Percentiles rank a stretch among this genome's conserved stretches.
Evolutionary conservation across 2,329 filamentous ascomycete genomes (phyloP).

Genomic region (Penicillium janthinellum): DNA sequence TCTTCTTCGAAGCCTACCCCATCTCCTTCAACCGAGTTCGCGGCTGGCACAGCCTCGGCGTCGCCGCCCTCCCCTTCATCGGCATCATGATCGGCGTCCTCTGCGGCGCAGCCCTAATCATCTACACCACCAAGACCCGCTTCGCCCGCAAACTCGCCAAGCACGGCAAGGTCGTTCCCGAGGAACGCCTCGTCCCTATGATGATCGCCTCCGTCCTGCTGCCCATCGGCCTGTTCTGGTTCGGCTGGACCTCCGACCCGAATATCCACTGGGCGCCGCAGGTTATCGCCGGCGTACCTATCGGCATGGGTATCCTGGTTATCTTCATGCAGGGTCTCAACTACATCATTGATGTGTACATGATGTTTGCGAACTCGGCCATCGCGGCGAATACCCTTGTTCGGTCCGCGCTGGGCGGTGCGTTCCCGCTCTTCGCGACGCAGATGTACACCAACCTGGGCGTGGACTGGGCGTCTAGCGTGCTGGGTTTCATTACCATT

Average conservation of each 20-base stretch:
- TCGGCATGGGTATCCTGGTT: slow-evolving; percentile 48
- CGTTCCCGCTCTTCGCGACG: slow-evolving; percentile 37
- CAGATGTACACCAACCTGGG: slow-evolving; percentile 44
- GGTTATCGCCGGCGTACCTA: slow-evolving; percentile 47
- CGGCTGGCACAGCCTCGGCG: slow-evolving; percentile 39
- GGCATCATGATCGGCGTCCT: slow-evolving; percentile 39
- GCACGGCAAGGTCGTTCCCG: slow-evolving; percentile 38
- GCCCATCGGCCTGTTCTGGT: slow-evolving; percentile 53
- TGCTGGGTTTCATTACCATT: slow-evolving; percentile 42
- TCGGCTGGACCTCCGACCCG: slow-evolving; percentile 51
- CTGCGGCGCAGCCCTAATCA: slow-evolving; percentile 39
- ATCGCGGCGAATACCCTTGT: slow-evolving; percentile 44
- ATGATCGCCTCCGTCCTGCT: slow-evolving; percentile 48
- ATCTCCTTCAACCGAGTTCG: slow-evolving; percentile 42
- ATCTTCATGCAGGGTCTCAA: slow-evolving; percentile 49
- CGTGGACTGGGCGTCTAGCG: slow-evolving; percentile 43
- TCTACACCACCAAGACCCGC: slow-evolving; percentile 45
- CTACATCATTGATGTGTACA: slow-evolving; percentile 48
- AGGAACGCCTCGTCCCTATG: slow-evolving; percentile 51
- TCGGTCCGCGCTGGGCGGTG: slow-evolving; percentile 38
- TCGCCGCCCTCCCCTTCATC: slow-evolving; percentile 43
- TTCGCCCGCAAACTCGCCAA: slow-evolving; percentile 39
- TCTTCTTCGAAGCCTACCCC: slow-evolving; percentile 47
- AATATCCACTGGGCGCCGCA: slow-evolving; percentile 50
- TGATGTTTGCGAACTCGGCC: slow-evolving; percentile 43